phyloP scores from a whole-genome alignment of 306 rosid genomes.

The Psophocarpus tetragonolobus region DNA sequence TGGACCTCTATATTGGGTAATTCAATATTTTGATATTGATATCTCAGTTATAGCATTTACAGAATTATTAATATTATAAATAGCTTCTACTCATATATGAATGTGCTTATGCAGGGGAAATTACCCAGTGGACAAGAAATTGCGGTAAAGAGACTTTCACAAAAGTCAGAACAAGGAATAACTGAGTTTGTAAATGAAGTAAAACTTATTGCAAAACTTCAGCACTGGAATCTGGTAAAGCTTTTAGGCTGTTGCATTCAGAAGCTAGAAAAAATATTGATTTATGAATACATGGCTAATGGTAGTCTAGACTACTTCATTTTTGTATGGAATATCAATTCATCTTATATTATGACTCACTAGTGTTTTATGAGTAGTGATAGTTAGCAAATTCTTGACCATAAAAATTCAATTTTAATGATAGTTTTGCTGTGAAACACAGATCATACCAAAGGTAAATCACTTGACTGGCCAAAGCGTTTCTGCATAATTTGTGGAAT shows the following conservation, averaged over 20 bases:
- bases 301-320: neutral
- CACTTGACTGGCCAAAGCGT: slow-evolving; percentile 45
- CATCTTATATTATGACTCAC: neutral
- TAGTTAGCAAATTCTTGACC: neutral
- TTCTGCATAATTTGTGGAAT: slow-evolving; percentile 46
- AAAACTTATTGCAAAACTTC: neutral
- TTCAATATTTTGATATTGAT: neutral
- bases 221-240: neutral
- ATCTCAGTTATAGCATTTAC: neutral
- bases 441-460: slow-evolving; percentile 16
- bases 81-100: neutral
- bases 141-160: slow-evolving; percentile 47
- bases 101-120: slow-evolving; percentile 28
- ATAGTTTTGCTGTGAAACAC: neutral
- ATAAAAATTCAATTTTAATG: neutral
- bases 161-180: slow-evolving; percentile 30
- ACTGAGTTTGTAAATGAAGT: neutral
- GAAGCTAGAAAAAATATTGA: neutral
- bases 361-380: neutral
- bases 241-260: neutral
- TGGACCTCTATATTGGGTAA: slow-evolving; percentile 47
- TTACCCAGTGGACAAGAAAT: slow-evolving; percentile 36
- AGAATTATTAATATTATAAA: neutral
- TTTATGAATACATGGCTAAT: neutral
- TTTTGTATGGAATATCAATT: slow-evolving; percentile 13